Conservation (phyloP, 176 grass and related monocot genomes). For the Puccinellia tenuiflora region DNA sequence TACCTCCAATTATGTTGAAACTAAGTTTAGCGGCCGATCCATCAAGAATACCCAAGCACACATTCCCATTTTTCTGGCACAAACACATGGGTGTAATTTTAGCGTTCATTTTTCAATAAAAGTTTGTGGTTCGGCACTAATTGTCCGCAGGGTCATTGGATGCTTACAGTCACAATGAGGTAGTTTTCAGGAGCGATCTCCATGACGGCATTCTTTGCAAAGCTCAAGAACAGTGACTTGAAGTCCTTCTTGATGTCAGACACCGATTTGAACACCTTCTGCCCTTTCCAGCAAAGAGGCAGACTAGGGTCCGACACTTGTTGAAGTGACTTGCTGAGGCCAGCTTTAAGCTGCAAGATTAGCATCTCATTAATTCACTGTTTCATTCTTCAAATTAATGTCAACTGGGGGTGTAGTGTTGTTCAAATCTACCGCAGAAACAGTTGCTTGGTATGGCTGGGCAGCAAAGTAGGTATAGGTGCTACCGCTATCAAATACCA, state of each 20-base stretch:
- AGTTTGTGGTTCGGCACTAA: too few relatives aligned
- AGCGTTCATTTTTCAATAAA: background rate
- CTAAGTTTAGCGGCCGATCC: conserved; percentile 47
- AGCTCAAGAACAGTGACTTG: conserved; percentile 63
- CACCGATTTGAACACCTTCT: conserved; percentile 76
- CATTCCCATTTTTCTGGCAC: conserved; percentile 77
- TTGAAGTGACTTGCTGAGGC: conserved; percentile 50
- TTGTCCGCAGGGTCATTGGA: background rate
- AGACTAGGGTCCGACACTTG: conserved; percentile 52
- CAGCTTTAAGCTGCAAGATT: conserved; percentile 54
- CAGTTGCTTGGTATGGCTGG: conserved; percentile 70
- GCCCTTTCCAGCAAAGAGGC: conserved; percentile 81
- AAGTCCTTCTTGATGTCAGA: conserved; percentile 78
- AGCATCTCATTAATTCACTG: background rate
- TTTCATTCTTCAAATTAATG: conserved; percentile 10
- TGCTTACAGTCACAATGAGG: conserved; percentile 71
- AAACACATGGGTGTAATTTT: background rate
- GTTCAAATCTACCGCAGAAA: conserved; percentile 57
- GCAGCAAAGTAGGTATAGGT: conserved; percentile 75
- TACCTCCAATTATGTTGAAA: conserved; percentile 90
- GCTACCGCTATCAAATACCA: conserved; percentile 87
- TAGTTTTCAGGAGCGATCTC: conserved; percentile 95
- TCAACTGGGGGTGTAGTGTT: background rate
- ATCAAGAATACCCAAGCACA: conserved; percentile 94
- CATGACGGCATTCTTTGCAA: conserved; percentile 48